A percentile compares a stretch with the other conserved stretches of the same genome.
phyloP scores from a whole-genome alignment of 2,329 filamentous ascomycete genomes.

The Nemania sp. region DNA sequence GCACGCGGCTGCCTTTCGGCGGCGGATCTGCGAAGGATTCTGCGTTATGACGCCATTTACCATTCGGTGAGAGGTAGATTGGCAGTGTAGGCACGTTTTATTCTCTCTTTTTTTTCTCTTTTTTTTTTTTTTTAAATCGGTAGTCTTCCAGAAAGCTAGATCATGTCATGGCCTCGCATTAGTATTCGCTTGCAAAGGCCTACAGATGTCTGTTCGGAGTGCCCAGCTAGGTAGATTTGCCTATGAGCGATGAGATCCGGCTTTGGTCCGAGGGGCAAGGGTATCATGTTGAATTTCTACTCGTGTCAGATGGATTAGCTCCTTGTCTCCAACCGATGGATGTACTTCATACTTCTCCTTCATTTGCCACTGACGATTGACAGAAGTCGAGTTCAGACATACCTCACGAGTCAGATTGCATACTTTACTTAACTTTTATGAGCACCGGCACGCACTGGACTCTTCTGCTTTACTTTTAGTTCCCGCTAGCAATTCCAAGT shows the following conservation, averaged over 20 bases:
- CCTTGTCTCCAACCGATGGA: too few relatives aligned
- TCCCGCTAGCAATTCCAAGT: too few relatives aligned
- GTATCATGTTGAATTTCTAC: neutral
- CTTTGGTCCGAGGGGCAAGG: neutral
- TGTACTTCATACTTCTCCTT: too few relatives aligned
- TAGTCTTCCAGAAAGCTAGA: too few relatives aligned
- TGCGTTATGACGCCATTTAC: constrained; percentile 19
- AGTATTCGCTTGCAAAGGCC: neutral
- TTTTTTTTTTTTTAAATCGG: too few relatives aligned
- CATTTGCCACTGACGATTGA: neutral
- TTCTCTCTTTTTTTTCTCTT: too few relatives aligned
- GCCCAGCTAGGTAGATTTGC: neutral
- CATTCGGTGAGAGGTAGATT: too few relatives aligned
- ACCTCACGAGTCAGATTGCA: neutral
- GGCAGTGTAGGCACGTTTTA: neutral
- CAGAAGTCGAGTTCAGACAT: neutral
- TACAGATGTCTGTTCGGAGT: neutral
- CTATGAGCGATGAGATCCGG: neutral
- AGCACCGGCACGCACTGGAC: neutral
- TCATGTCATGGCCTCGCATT: neutral
- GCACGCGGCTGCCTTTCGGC: neutral
- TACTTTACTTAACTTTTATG: neutral
- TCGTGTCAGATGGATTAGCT: too few relatives aligned
- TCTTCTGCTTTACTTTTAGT: neutral
- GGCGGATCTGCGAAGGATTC: constrained; percentile 23